Base-by-base conservation (phyloP, 495 filamentous ascomycete genomes). In the Penicillium mononematosum region DNA sequence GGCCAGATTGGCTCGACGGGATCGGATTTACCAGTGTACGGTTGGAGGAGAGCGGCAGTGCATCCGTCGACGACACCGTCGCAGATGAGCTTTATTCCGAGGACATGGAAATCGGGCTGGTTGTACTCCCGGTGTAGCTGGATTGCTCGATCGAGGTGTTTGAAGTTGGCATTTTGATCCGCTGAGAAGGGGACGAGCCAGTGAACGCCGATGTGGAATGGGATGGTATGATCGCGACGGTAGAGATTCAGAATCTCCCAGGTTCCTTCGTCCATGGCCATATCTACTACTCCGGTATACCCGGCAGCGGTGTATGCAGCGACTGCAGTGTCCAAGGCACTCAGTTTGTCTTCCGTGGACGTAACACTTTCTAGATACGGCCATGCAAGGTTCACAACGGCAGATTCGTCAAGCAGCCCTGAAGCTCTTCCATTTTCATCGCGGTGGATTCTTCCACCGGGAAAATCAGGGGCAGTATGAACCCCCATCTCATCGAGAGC, bases 61-160 rank as follows among this genome's bases (percentile, higher is more conserved):
- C 85, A 88, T 0, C 80, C 83, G 56, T 88, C 85, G 44, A 88
- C 74, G 9, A 87, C 82, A 1, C 85, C 85, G 53, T 88, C 85
- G 55, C 83, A 84, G 43, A 88, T 88, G 20, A 88, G 70, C 58
- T 88, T 88, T 61, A 88, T 81, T n/a, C 85, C 85, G 2, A 81
- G 77, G 16, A 88, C 69, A 29, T 81, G 72, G 48, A 84, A 83
- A 43, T 82, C 77, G 0, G 81, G 83, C 3, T 70, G 66, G 50
- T 81, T 82, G 60, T 74, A 83, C 49, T 78, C 48, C 10, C 56
- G 46, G 17, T 75, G 72, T 3, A 88, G 65, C 56, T 81, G 82
- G 42, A 83, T 81, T 0, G 85, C 85, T 11, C 80, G 75, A 31
- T 87, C 82, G 0, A 88, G 80, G 48, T 57, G 59, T 29, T 31